Evolutionary conservation across 208 protist genomes (phyloP), one percentile per base, ranked within the genome.

Genomic region (Wallacemonas sp.): DNA sequence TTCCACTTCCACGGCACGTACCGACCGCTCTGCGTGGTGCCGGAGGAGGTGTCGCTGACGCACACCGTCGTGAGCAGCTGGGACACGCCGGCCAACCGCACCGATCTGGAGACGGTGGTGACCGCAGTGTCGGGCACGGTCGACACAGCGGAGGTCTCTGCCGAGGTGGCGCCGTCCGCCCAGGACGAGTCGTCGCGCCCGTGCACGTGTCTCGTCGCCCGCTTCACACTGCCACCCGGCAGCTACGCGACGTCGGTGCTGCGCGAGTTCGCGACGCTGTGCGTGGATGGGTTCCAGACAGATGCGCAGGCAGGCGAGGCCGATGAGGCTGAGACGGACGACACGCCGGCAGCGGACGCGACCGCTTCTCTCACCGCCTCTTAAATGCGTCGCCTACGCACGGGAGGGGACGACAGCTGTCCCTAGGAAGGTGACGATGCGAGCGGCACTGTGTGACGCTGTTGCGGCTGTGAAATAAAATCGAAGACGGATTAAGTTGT

Each of bases 1-100:
- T 97, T 91, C 74, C 92, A 97, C 70, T 95, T 85, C 65, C 82
- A 97, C 72, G 92, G 92, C 42, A 78, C 89, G n/a, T 97, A 97
- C 66, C 87, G 92, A 16, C 67, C 74, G 3, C 67, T 97, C 26
- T 65, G 75, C 12, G 76, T 97, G 3, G 41, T 26, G 16, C 92
- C 87, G 18, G 64, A 52, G 26, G 57, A 78, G 18, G 66, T 94
- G 20, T 45, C 57, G 2, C 65, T 95, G 32, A 55, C 33, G 14
- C 25, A 79, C 10, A 33, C 59, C 12, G 52, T 50, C 18, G 79
- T 84, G 5, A 52, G 61, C 0, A 63, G 61, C 36, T 84, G 80
- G 77, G 67, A 71, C 16, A 70, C 77, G 10, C 80, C 77, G n/a
- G 79, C 92, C 25, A 61, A 87, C 48, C 66, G 39, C 39, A 94